A percentile compares a stretch with the other conserved stretches of the same genome.
Conservation (phyloP, 352 stramenopile genomes). For the Achlya hypogyna region DNA sequence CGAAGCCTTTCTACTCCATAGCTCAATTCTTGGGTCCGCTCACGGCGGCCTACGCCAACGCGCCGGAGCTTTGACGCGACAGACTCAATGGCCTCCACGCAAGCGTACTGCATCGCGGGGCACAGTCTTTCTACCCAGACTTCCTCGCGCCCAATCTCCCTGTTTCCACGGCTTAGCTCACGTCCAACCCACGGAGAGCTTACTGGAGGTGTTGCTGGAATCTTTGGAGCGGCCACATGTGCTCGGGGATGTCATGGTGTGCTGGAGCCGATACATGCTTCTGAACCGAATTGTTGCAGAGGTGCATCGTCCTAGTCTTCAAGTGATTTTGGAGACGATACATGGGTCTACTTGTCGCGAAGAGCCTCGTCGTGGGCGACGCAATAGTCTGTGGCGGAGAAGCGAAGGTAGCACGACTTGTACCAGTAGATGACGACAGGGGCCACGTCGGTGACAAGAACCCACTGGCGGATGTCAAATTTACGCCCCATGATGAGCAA, state of each 20-base stretch:
- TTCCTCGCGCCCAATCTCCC: constrained; percentile 29
- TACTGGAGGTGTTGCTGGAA: constrained; percentile 37
- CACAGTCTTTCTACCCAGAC: constrained; percentile 41
- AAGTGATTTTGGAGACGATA: neutral
- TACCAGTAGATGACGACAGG: constrained; percentile 61
- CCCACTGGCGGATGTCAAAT: constrained; percentile 84
- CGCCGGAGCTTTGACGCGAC: constrained; percentile 34
- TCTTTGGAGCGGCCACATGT: constrained; percentile 54
- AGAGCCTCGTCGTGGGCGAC: constrained; percentile 23
- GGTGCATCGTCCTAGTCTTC: constrained; percentile 36
- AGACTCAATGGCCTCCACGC: constrained; percentile 30
- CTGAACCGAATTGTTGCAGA: constrained; percentile 83
- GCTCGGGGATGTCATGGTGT: neutral
- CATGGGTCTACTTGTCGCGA: constrained; percentile 27
- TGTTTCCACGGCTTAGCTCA: too few relatives aligned
- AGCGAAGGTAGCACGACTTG: constrained; percentile 60
- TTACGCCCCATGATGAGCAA: constrained; percentile 54
- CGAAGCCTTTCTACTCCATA: constrained; percentile 47
- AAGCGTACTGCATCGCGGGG: constrained; percentile 49
- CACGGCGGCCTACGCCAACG: constrained; percentile 33
- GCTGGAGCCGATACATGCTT: constrained; percentile 30
- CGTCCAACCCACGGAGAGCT: too few relatives aligned
- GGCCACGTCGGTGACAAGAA: constrained; percentile 53
- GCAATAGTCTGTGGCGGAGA: constrained; percentile 50
- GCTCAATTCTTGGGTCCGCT: neutral